phyloP scores from a whole-genome alignment of 2,329 filamentous ascomycete species.

The Colletotrichum filicis region DNA sequence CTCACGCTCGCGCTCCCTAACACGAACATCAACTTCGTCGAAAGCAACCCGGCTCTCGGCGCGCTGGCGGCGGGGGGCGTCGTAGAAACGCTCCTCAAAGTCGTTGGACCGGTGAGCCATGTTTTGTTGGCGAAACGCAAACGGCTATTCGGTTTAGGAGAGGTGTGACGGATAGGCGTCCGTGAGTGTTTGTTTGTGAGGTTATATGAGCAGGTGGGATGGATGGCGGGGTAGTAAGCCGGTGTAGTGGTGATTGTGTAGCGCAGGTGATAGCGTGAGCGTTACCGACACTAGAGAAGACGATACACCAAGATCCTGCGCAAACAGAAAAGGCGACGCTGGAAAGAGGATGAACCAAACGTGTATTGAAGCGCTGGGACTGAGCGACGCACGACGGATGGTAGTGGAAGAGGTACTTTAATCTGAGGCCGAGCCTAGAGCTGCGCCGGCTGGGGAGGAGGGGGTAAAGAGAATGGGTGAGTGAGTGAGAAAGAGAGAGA shows the following conservation, averaged over 20 bases:
- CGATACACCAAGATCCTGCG: constrained; percentile 15
- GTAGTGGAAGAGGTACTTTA: constrained; percentile 11
- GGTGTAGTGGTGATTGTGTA: constrained; percentile 11
- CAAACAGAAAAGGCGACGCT: constrained; percentile 16
- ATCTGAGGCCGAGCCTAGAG: constrained; percentile 20
- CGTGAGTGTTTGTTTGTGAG: constrained; percentile 9
- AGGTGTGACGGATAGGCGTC: constrained; percentile 2
- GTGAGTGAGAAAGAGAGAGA: constrained; percentile 1
- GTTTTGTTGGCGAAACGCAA: background rate
- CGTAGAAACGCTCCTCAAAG: constrained; percentile 37
- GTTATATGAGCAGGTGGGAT: constrained; percentile 26
- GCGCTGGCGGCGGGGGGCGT: constrained; percentile 47
- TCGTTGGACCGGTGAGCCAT: constrained; percentile 32
- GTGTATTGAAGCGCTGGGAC: constrained; percentile 7
- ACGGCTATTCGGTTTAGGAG: constrained; percentile 14
- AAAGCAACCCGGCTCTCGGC: constrained; percentile 40
- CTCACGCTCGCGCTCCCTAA: constrained; percentile 57
- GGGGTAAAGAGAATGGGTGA: constrained; percentile 24
- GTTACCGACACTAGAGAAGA: constrained; percentile 10
- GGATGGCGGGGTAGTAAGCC: constrained; percentile 35
- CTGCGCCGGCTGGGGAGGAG: constrained; percentile 13
- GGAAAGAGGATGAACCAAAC: constrained; percentile 36
- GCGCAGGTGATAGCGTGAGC: constrained; percentile 26
- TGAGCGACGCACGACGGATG: constrained; percentile 8
- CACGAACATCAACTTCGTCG: constrained; percentile 48